phyloP scores from a whole-genome alignment of 192 early-diverging fungal genomes.

The Pilaira anomala region DNA sequence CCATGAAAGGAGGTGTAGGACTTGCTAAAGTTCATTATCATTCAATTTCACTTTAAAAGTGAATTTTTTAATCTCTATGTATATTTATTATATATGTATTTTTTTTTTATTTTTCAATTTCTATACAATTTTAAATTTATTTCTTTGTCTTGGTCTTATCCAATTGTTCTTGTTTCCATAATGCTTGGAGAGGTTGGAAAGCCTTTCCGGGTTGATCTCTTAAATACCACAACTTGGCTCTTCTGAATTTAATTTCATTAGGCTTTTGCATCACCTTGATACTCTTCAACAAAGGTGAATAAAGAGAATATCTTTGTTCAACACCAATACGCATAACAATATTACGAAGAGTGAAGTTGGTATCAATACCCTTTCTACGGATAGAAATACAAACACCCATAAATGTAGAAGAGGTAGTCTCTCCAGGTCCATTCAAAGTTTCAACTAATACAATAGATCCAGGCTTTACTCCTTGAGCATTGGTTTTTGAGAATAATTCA shows the following conservation, averaged over 20 bases:
- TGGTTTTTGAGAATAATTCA: constrained; percentile 59
- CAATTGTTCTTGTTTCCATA: constrained; percentile 38
- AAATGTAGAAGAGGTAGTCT: constrained; percentile 55
- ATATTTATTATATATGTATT: not conserved
- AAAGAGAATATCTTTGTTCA: constrained; percentile 69
- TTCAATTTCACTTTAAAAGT: not conserved
- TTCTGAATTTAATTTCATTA: constrained; percentile 53
- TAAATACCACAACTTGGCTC: constrained; percentile 77
- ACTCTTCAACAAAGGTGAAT: constrained; percentile 73
- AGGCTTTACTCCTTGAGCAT: constrained; percentile 51
- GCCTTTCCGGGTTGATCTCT: constrained; percentile 73
- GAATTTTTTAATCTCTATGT: not conserved
- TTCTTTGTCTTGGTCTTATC: constrained; percentile 22
- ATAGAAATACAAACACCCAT: constrained; percentile 73
- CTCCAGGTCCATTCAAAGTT: constrained; percentile 53
- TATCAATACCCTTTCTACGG: constrained; percentile 67
- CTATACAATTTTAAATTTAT: not conserved
- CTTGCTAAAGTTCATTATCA: constrained; percentile 18
- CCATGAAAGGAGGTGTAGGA: constrained; percentile 29
- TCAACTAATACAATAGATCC: constrained; percentile 71
- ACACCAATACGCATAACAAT: constrained; percentile 74
- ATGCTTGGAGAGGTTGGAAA: constrained; percentile 46
- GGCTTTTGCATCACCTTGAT: constrained; percentile 59
- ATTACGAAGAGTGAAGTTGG: constrained; percentile 75
- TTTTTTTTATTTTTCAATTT: not conserved